These are phyloP conservation scores for Gastrolobium bilobum DNA, from an alignment of 306 rosid genomes.

Conservation along the genomic window DNA sequence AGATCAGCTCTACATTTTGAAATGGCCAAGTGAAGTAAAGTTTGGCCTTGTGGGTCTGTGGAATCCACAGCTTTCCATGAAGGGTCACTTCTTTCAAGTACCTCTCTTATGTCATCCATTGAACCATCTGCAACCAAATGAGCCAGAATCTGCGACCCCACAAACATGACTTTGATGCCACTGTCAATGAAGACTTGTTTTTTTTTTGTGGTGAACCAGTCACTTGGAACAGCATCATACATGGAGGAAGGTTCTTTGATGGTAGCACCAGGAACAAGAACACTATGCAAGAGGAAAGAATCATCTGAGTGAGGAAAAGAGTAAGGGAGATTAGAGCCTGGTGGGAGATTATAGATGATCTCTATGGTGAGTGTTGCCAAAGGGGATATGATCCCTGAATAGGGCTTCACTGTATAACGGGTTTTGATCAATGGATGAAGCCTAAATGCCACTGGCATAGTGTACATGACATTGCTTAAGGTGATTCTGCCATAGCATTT, in stretches of 20 bases:
- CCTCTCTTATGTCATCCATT: slow-evolving; percentile 76
- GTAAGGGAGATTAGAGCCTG: slow-evolving; percentile 64
- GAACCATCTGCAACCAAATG: slow-evolving; percentile 67
- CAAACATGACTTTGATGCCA: slow-evolving; percentile 74
- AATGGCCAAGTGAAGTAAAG: slow-evolving; percentile 71
- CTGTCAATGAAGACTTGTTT: slow-evolving; percentile 88
- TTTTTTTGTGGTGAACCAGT: slow-evolving; percentile 83
- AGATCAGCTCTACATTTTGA: slow-evolving; percentile 67
- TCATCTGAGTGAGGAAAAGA: slow-evolving; percentile 70
- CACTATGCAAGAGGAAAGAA: slow-evolving; percentile 84
- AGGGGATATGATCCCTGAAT: slow-evolving; percentile 83
- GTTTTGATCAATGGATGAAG: slow-evolving; percentile 72
- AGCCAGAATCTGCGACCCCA: slow-evolving; percentile 69
- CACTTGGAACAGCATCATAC: slow-evolving; percentile 74
- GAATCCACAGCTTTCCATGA: slow-evolving; percentile 69
- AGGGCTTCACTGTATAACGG: slow-evolving; percentile 75
- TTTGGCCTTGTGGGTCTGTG: slow-evolving; percentile 62
- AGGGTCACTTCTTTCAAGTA: slow-evolving; percentile 69
- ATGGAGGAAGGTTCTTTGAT: slow-evolving; percentile 69
- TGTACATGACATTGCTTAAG: slow-evolving; percentile 86
- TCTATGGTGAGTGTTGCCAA: slow-evolving; percentile 68
- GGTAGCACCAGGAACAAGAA: slow-evolving; percentile 83
- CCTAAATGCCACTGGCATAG: slow-evolving; percentile 92
- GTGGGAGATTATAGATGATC: slow-evolving; percentile 67
- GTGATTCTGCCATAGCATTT: slow-evolving; percentile 71